These are phyloP conservation scores for Cyclotella atomus DNA, from an alignment of 108 stramenopile genomes.

Conservation along the genomic window DNA sequence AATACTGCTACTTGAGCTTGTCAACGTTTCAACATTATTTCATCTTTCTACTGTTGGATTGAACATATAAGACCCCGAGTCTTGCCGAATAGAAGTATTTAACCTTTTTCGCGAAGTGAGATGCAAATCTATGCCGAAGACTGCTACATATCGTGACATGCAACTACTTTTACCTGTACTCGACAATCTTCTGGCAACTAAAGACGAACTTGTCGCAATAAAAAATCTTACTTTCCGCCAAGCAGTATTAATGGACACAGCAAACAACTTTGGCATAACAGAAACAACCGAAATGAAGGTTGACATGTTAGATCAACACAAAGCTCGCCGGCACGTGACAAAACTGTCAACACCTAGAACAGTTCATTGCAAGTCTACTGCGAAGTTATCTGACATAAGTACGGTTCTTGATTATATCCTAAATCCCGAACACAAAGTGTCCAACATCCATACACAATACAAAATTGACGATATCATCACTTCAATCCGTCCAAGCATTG, in stretches of 20 bases:
- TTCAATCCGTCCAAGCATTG: slow-evolving; percentile 43
- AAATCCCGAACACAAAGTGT: no score
- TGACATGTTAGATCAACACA: slow-evolving; percentile 10
- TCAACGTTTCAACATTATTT: no score
- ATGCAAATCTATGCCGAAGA: slow-evolving; percentile 40
- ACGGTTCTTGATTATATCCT: no score
- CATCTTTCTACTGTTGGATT: no score
- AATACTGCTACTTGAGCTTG: no score
- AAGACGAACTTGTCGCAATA: slow-evolving; percentile 59
- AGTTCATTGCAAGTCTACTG: slow-evolving; percentile 28
- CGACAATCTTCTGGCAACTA: slow-evolving; percentile 55
- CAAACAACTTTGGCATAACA: slow-evolving; percentile 8
- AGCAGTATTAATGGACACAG: slow-evolving; percentile 25
- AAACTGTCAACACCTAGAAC: slow-evolving; percentile 23
- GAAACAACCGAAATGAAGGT: slow-evolving; percentile 35
- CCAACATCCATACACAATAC: slow-evolving; percentile 17
- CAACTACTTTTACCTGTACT: slow-evolving; percentile 56
- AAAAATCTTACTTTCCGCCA: slow-evolving; percentile 57
- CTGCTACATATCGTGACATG: slow-evolving; percentile 62
- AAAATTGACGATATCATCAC: slow-evolving; percentile 26
- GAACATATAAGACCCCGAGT: slow-evolving; percentile 20
- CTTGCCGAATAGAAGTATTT: slow-evolving; percentile 57
- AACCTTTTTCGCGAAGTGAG: slow-evolving; percentile 63
- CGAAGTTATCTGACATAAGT: no score
- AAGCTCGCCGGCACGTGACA: slow-evolving; percentile 24